Conservation (phyloP, 129 eudicot genomes). For the Glebionis coronaria region DNA sequence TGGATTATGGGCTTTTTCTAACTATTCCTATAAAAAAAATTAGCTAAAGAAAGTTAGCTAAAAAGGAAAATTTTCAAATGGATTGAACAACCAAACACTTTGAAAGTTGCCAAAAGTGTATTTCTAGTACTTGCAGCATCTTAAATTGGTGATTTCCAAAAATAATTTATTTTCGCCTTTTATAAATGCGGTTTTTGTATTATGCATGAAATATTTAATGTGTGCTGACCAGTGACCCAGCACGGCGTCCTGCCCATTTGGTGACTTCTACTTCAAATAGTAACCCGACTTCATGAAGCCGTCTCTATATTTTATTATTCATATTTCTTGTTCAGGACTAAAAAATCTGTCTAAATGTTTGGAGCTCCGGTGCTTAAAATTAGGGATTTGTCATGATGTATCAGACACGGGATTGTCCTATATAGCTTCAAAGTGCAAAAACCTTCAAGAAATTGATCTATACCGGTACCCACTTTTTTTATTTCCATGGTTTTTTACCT, state of each 20-base stretch:
- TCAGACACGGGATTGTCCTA: slow-evolving; percentile 66
- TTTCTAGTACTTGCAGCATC: neutral
- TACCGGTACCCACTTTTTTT: slow-evolving; percentile 48
- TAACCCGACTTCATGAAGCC: slow-evolving; percentile 1
- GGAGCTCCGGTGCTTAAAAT: slow-evolving; percentile 53
- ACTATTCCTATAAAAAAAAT: too few relatives aligned
- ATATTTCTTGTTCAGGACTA: slow-evolving; percentile 45
- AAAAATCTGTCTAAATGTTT: slow-evolving; percentile 55
- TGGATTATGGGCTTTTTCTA: slow-evolving; percentile 1
- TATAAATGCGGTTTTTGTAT: too few relatives aligned
- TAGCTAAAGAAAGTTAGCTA: neutral
- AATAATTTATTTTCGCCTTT: too few relatives aligned
- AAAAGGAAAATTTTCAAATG: neutral
- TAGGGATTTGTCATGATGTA: slow-evolving; percentile 69
- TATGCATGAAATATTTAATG: neutral
- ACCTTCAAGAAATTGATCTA: slow-evolving; percentile 68
- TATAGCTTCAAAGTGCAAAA: slow-evolving; percentile 57
- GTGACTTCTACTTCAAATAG: neutral
- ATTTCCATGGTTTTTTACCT: neutral
- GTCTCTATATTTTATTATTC: neutral
- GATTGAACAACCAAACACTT: neutral
- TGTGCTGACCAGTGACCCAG: neutral
- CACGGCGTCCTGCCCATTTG: neutral
- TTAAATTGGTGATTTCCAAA: neutral
- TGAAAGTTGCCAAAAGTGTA: neutral